phyloP scores from a whole-genome alignment of 2,329 filamentous ascomycete genomes.

The Alternaria atra region DNA sequence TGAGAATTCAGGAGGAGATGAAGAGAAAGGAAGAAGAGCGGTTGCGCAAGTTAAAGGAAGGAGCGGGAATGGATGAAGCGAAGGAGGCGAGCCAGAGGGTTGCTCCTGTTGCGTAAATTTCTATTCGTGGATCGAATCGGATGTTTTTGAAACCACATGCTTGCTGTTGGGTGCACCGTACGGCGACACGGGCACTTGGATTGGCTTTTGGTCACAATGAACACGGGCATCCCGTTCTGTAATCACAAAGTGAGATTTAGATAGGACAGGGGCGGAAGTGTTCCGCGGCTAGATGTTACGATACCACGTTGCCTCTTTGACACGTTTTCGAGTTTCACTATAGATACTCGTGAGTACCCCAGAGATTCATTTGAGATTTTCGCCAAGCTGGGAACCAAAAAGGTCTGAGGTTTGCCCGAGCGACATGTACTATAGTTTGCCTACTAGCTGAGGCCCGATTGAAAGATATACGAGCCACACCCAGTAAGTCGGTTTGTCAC shows the following conservation, averaged over 20 bases:
- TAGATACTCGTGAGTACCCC: background rate
- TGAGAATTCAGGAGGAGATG: slow-evolving; percentile 61
- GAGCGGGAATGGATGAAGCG: slow-evolving; percentile 15
- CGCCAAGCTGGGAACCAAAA: background rate
- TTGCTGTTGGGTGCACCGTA: background rate
- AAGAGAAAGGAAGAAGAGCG: slow-evolving; percentile 59
- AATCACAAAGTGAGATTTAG: background rate
- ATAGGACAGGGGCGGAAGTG: background rate
- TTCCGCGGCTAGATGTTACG: background rate
- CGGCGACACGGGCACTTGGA: background rate
- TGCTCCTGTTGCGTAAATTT: slow-evolving; percentile 7
- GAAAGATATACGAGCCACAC: background rate
- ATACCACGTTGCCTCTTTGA: background rate
- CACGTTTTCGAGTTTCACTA: background rate
- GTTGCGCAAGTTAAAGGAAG: slow-evolving; percentile 47
- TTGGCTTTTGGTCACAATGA: background rate
- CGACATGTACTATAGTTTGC: background rate
- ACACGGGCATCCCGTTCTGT: background rate
- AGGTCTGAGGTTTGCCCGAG: background rate
- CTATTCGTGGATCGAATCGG: background rate
- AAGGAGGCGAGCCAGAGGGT: slow-evolving; percentile 2
- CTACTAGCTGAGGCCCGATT: background rate
- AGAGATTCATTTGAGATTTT: background rate
- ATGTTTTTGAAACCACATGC: background rate
- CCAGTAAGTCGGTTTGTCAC: background rate